These are phyloP conservation scores for Sordariomycetes sp. DNA, from an alignment of 2,329 filamentous ascomycete genomes.

Conservation along the genomic window DNA sequence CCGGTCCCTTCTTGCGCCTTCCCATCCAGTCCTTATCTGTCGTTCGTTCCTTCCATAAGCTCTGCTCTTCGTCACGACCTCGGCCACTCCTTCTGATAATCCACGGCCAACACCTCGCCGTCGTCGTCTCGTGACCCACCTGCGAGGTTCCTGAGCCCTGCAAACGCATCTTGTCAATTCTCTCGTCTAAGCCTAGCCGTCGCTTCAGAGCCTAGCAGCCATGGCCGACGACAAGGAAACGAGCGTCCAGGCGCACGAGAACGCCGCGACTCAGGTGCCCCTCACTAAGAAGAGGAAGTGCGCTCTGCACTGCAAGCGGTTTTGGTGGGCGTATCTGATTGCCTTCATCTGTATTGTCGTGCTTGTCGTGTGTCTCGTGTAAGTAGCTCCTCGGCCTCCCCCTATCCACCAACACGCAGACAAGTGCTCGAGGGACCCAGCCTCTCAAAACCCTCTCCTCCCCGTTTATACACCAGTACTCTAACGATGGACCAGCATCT, in stretches of 20 bases:
- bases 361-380: conserved; percentile 46
- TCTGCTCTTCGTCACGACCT: background rate
- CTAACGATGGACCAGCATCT: conserved; percentile 27
- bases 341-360: conserved; percentile 32
- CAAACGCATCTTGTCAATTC: background rate
- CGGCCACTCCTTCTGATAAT: background rate
- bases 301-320: conserved; percentile 35
- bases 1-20: background rate
- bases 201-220: conserved; percentile 2
- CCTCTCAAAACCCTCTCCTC: background rate
- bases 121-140: background rate
- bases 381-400: conserved; percentile 16
- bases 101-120: background rate
- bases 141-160: background rate
- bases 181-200: background rate
- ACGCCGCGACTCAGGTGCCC: conserved; percentile 11
- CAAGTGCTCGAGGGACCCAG: background rate
- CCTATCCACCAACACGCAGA: background rate
- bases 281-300: conserved; percentile 21
- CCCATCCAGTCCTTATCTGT: background rate
- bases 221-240: conserved; percentile 24
- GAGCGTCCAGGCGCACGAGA: conserved; percentile 19
- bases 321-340: conserved; percentile 50
- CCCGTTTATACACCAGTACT: background rate
- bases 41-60: background rate